phyloP scores from a whole-genome alignment of 495 filamentous ascomycete genomes.

The Xylaria palmicola region DNA sequence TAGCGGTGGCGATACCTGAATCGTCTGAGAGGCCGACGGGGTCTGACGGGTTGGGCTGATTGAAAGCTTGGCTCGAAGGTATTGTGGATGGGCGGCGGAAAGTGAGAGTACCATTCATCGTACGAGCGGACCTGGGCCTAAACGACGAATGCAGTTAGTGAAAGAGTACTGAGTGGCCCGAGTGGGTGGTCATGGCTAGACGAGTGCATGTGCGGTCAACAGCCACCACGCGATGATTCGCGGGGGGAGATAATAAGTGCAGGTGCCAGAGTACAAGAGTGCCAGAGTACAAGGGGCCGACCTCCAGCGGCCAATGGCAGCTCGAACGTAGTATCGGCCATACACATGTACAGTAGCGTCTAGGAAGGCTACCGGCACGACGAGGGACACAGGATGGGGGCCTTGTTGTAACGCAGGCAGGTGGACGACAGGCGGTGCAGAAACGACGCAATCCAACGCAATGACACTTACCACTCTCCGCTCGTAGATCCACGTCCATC shows the following conservation, averaged over 20 bases:
- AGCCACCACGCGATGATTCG: slow-evolving; percentile 34
- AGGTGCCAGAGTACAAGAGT: slow-evolving; percentile 12
- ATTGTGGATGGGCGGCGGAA: slow-evolving; percentile 76
- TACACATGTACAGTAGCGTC: background rate
- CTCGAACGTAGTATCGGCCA: background rate
- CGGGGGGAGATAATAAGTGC: slow-evolving; percentile 45
- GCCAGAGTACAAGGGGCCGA: background rate
- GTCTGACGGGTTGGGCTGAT: slow-evolving; percentile 54
- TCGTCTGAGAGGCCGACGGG: slow-evolving; percentile 34
- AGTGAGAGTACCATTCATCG: slow-evolving; percentile 80
- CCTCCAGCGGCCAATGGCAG: background rate
- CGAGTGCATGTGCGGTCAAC: background rate
- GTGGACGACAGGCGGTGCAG: background rate
- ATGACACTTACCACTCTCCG: slow-evolving; percentile 31
- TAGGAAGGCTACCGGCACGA: background rate
- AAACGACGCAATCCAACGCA: background rate
- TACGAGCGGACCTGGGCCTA: slow-evolving; percentile 49
- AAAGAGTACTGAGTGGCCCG: slow-evolving; percentile 14
- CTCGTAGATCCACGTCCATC: slow-evolving; percentile 48
- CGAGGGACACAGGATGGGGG: background rate
- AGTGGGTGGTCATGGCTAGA: background rate
- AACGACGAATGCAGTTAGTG: slow-evolving; percentile 13
- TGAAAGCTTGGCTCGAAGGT: slow-evolving; percentile 56
- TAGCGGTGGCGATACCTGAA: slow-evolving; percentile 35
- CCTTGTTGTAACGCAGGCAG: background rate